Evolutionary conservation across 2,329 filamentous ascomycete genomes (phyloP), one percentile per base, ranked within the genome.

Genomic region (Onygena corvina): DNA sequence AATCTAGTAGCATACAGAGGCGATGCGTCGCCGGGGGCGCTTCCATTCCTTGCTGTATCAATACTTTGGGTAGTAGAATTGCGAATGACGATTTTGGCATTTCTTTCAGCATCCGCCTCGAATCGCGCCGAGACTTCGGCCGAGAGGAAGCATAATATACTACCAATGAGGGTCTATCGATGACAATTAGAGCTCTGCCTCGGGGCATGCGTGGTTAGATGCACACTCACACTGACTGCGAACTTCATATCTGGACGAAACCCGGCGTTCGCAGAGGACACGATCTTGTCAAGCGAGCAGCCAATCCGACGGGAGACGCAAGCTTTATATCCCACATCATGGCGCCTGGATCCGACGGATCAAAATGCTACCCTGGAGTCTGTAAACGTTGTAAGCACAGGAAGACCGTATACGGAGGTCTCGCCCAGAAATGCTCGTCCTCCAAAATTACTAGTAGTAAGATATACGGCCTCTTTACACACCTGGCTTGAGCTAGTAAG

Each of bases 1-100:
- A 76, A 77, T 36, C 66, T 67, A 0, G 75, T 77, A 9, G 68
- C 51, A 54, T 76, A 76, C 7, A 68, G 48, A 42, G 48, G 36
- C 0, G 46, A 29, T 11, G 35, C 29, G 16, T 31, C 29, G 14
- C 34, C 48, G 3, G 40, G 14, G 7, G 48, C 20, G 4, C 31
- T 35, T 33, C 49, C 48, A 20, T 50, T 53, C 29, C 4, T 20
- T 12, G 34, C 8, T 3, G 47, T 29, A n/a, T n/a, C n/a, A n/a
- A n/a, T n/a, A n/a, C n/a, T n/a, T n/a, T 12, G 16, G 2, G 48
- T 46, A 8, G 45, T 14, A 6, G 40, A 21, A 38, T 53, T 54
- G 27, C 44, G 49, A 29, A 29, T 16, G n/a, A 53, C 48, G 20
- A 52, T 47, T 2, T 34, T 42, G 6, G 51, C 16, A 16, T 48